A percentile compares a stretch with the other conserved stretches of the same genome.
These are phyloP conservation scores for Globisporangium parvum DNA, from an alignment of 352 stramenopile genomes.

Conservation along the genomic window DNA sequence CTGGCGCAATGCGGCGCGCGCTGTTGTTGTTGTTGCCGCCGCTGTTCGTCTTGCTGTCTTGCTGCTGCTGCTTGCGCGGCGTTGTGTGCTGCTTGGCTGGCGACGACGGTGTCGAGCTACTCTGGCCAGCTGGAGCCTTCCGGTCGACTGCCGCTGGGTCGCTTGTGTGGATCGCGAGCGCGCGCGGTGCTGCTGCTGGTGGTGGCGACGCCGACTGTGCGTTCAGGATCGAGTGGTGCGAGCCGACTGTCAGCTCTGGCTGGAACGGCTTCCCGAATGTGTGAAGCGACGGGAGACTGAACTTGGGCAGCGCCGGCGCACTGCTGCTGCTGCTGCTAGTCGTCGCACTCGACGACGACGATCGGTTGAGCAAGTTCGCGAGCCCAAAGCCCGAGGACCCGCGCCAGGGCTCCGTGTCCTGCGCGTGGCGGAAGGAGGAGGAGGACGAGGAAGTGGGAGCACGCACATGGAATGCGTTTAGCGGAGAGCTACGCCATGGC, in stretches of 20 bases:
- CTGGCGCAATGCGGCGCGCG: slow-evolving; percentile 37
- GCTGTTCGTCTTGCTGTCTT: slow-evolving; percentile 3
- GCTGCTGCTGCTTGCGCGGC: slow-evolving; percentile 4
- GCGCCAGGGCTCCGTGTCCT: slow-evolving; percentile 70
- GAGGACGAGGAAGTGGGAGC: slow-evolving; percentile 1
- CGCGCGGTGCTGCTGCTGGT: neutral
- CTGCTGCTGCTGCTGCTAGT: slow-evolving; percentile 1
- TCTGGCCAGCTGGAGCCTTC: neutral
- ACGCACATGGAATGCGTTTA: slow-evolving; percentile 19
- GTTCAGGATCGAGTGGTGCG: slow-evolving; percentile 27
- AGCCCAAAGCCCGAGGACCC: slow-evolving; percentile 64
- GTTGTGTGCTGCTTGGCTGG: slow-evolving; percentile 8
- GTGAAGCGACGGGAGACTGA: slow-evolving; percentile 75
- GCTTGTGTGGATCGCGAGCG: slow-evolving; percentile 13
- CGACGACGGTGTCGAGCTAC: neutral
- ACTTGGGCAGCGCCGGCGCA: slow-evolving; percentile 33
- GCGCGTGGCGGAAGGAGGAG: slow-evolving; percentile 5
- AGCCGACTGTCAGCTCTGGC: slow-evolving; percentile 27
- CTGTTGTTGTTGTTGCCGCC: slow-evolving; percentile 7
- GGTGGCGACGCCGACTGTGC: neutral
- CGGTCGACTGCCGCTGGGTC: too few species aligned
- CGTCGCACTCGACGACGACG: neutral
- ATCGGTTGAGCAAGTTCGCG: slow-evolving; percentile 74
- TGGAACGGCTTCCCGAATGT: slow-evolving; percentile 67
- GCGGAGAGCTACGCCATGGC: slow-evolving; percentile 5